Evolutionary conservation across 805 yeast genomes (phyloP).

Genomic region (Starmerella bombicola): DNA sequence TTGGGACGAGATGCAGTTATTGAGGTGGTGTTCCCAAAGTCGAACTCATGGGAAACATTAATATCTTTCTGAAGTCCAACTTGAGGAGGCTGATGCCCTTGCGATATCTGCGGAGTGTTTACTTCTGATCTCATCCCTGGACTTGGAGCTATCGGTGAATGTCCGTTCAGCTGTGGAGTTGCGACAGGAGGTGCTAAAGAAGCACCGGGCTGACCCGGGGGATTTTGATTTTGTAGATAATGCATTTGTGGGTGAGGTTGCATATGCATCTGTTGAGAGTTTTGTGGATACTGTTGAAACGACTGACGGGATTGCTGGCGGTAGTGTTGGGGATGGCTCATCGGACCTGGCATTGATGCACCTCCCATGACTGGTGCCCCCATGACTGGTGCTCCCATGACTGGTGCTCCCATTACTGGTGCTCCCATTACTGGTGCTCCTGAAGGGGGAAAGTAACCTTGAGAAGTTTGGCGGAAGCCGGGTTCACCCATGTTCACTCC

Average conservation of each 20-base stretch:
- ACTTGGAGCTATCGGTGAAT: background rate
- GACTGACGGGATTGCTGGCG: too few relatives aligned
- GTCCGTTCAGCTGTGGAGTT: background rate
- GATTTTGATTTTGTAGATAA: background rate
- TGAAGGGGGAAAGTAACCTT: background rate
- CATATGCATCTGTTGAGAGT: background rate
- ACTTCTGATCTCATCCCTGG: background rate
- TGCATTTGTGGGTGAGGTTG: background rate
- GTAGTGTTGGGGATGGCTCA: background rate
- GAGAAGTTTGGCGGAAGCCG: too few relatives aligned
- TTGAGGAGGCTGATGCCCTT: constrained; percentile 2
- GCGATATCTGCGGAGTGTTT: background rate
- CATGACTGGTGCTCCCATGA: background rate
- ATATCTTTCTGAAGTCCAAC: constrained; percentile 4
- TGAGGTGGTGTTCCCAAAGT: constrained; percentile 7
- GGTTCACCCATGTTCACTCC: too few relatives aligned
- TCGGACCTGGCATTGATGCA: background rate
- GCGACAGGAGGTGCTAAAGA: constrained; percentile 1
- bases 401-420: background rate
- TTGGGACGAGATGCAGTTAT: background rate
- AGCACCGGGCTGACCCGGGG: background rate
- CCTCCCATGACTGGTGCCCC: background rate
- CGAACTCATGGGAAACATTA: constrained; percentile 4
- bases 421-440: background rate
- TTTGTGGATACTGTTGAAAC: background rate